A percentile compares a stretch with the other conserved stretches of the same genome.
These are phyloP conservation scores for Nannizziopsis barbatae DNA, from an alignment of 2,329 filamentous ascomycete genomes.

Conservation along the genomic window DNA sequence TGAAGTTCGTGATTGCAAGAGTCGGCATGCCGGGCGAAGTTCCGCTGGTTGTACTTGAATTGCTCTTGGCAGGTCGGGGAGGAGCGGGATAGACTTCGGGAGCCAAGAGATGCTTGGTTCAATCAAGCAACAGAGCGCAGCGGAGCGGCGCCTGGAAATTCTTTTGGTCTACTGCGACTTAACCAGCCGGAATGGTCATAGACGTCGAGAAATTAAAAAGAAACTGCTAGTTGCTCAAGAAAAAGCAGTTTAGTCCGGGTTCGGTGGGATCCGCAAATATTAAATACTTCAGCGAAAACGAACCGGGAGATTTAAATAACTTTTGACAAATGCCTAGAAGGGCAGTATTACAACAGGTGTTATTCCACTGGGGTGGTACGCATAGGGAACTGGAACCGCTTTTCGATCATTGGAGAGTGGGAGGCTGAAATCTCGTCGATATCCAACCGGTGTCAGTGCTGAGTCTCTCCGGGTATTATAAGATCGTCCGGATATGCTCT, in stretches of 20 bases:
- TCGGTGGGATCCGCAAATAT: too few relatives aligned
- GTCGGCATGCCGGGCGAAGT: constrained; percentile 43
- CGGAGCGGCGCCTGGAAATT: background rate
- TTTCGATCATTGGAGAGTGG: constrained; percentile 9
- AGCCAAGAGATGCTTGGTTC: constrained; percentile 10
- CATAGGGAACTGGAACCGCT: constrained; percentile 7
- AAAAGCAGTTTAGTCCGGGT: too few relatives aligned
- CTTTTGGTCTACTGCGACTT: background rate
- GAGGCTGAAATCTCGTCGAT: background rate
- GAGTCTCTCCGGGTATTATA: too few relatives aligned
- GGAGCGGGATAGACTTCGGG: background rate
- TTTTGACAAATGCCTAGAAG: background rate
- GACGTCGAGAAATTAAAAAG: too few relatives aligned
- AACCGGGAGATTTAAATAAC: too few relatives aligned
- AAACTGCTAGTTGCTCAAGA: too few relatives aligned
- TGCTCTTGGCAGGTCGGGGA: constrained; percentile 7
- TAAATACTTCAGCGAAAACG: too few relatives aligned
- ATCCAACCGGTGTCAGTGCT: background rate
- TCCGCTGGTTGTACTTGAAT: background rate
- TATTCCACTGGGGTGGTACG: constrained; percentile 30
- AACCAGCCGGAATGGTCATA: background rate
- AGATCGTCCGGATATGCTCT: too few relatives aligned
- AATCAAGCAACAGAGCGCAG: constrained; percentile 3
- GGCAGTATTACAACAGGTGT: constrained; percentile 22
- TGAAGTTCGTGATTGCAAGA: constrained; percentile 63